A percentile compares a stretch with the other conserved stretches of the same genome.
phyloP scores from a whole-genome alignment of 345 rosid genomes.

The Microthlaspi erraticum region DNA sequence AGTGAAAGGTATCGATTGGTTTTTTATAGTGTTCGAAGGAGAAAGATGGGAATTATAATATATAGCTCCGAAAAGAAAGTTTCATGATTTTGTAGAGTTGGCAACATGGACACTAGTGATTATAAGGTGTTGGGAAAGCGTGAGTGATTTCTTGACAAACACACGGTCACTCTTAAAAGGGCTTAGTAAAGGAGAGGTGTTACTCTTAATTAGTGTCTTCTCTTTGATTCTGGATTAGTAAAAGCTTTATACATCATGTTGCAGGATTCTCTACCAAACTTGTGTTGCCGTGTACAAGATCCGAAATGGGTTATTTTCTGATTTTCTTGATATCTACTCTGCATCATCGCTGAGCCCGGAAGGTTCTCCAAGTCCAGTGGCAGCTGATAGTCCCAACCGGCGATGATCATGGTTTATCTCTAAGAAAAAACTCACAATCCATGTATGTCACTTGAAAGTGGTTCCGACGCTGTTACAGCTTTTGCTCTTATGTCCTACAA shows the following conservation, averaged over 20 bases:
- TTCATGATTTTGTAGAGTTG: slow-evolving; percentile 55
- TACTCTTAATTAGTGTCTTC: slow-evolving; percentile 13
- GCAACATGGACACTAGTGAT: slow-evolving; percentile 54
- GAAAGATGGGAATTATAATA: slow-evolving; percentile 26
- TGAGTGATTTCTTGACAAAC: slow-evolving; percentile 54
- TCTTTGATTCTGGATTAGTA: slow-evolving; percentile 26
- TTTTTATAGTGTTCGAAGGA: slow-evolving; percentile 33
- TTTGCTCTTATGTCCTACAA: too few relatives aligned
- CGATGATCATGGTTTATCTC: too few relatives aligned
- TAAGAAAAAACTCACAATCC: too few relatives aligned
- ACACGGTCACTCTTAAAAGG: slow-evolving; percentile 40
- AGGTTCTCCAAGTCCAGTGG: too few relatives aligned
- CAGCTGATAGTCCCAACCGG: too few relatives aligned
- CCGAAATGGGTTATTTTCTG: too few relatives aligned
- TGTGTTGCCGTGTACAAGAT: background rate
- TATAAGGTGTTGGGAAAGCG: slow-evolving; percentile 59
- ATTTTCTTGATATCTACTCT: too few relatives aligned
- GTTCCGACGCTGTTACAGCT: too few relatives aligned
- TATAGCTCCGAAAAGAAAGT: slow-evolving; percentile 55
- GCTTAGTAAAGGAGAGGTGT: slow-evolving; percentile 13
- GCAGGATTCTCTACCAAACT: slow-evolving; percentile 28
- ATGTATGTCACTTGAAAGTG: too few relatives aligned
- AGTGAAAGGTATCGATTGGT: slow-evolving; percentile 11
- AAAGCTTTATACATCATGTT: slow-evolving; percentile 29
- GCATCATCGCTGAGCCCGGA: too few relatives aligned